Evolutionary conservation across 1,139 yeast species (phyloP).

Genomic region (Scheffersomyces insectosa): DNA sequence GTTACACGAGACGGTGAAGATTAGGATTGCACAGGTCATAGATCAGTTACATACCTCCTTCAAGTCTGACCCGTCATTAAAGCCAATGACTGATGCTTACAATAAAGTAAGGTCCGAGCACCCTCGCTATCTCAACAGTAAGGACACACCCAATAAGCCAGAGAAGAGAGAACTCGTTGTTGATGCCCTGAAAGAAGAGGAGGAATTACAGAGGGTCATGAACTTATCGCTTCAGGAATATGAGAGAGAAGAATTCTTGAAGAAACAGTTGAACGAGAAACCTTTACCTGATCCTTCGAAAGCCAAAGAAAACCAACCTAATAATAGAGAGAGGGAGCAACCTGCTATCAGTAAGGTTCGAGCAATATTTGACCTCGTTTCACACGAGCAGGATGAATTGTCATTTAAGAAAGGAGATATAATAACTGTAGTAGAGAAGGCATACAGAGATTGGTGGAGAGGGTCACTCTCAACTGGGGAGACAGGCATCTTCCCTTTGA

Average conservation of each 20-base stretch:
- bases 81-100: slow-evolving; percentile 66
- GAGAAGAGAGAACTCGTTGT: slow-evolving; percentile 48
- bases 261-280: slow-evolving; percentile 26
- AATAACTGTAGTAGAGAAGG: slow-evolving; percentile 83
- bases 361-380: slow-evolving; percentile 79
- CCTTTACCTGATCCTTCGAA: slow-evolving; percentile 28
- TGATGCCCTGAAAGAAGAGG: slow-evolving; percentile 62
- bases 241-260: slow-evolving; percentile 39
- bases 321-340: not conserved
- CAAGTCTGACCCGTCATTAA: slow-evolving; percentile 70
- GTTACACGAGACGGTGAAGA: slow-evolving; percentile 70
- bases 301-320: slow-evolving; percentile 6
- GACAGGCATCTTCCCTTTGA: slow-evolving; percentile 89
- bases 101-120: slow-evolving; percentile 41
- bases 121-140: slow-evolving; percentile 41
- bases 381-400: slow-evolving; percentile 70
- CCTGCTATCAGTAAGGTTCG: slow-evolving; percentile 52
- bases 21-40: slow-evolving; percentile 65
- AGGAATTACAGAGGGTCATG: slow-evolving; percentile 75
- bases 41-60: slow-evolving; percentile 62
- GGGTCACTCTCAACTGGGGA: slow-evolving; percentile 77
- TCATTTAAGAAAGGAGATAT: slow-evolving; percentile 74
- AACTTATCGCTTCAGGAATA: slow-evolving; percentile 74
- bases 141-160: slow-evolving; percentile 55
- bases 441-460: slow-evolving; percentile 94